Base-by-base conservation (phyloP, 345 rosid species). In the Populus simonii region DNA sequence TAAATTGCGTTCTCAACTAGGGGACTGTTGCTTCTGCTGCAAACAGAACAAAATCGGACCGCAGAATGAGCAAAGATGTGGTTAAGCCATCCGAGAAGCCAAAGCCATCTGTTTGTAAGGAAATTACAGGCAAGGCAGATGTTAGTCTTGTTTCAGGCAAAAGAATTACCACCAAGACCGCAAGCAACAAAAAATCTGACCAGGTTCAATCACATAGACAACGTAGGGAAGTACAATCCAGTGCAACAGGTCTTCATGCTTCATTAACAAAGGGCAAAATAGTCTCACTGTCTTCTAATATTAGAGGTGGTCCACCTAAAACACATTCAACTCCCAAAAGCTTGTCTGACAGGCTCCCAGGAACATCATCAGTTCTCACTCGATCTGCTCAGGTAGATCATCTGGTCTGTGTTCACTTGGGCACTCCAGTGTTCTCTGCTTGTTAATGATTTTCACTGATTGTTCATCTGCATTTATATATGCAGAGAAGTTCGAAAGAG, bases 401-500 rank as follows among this genome's bases (percentile, higher is more conserved):
- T 66, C 67, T 35, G 22, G 15, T 66, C 43, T 47, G 5, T 66
- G 41, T 51, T 70, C 36, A 27, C 7, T 61, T 70, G 36, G 38
- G 22, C 20, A 27, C 25, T 66, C 7, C 66, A 29, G 35, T 59
- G 36, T 7, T 38, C 17, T 20, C 4, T 23, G 7, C 27, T 29
- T 36, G 27, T 17, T 29, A 29, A 66, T 39, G n/a, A n/a, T 45
- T 22, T 71, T 35, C 65, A 4, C 36, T 79, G 29, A 74, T 53
- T 53, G 23, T 53, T 38, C 41, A 72, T 62, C 53, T 36, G 68
- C 33, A 63, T 74, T 27, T 53, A 7, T 38, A 39, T 35, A 38
- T 74, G 67, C 81, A 81, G 84, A 63, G 66, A 9, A 53, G 68
- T 70, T 77, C 76, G 18, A 74, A 70, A 36, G 45, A 62, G 38